Conservation (phyloP, 225 moss, liverwort and hornwort genomes). For the Climacium dendroides region DNA sequence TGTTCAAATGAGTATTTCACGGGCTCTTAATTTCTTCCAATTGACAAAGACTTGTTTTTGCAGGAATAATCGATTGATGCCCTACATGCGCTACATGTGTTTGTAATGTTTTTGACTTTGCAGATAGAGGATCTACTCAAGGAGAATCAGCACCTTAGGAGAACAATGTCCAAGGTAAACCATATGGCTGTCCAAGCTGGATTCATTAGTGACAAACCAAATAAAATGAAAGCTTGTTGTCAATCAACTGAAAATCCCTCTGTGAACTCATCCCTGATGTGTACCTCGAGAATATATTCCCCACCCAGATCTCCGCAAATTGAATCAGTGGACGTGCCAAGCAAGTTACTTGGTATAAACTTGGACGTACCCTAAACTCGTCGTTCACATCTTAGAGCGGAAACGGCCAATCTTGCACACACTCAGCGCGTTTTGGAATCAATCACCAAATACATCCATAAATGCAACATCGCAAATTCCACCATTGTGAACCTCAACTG, state of each 20-base stretch:
- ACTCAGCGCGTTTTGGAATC: too few relatives aligned
- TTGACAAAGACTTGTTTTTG: not conserved
- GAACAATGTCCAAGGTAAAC: conserved; percentile 16
- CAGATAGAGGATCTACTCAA: conserved; percentile 13
- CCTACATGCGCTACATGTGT: not conserved
- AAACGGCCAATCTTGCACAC: too few relatives aligned
- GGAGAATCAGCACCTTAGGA: conserved; percentile 18
- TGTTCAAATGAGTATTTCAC: not conserved
- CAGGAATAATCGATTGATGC: not conserved
- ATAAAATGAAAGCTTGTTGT: not conserved
- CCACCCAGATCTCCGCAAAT: not conserved
- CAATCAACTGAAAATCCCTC: not conserved
- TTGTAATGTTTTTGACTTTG: not conserved
- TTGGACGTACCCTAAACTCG: too few relatives aligned
- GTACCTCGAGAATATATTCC: not conserved
- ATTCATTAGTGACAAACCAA: not conserved
- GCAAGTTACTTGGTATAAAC: not conserved
- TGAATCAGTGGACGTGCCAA: not conserved
- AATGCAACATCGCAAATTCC: too few relatives aligned
- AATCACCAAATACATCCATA: too few relatives aligned
- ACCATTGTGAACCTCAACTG: too few relatives aligned
- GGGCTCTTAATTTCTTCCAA: too few relatives aligned
- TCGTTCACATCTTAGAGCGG: too few relatives aligned
- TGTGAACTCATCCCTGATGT: not conserved
- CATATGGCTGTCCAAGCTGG: not conserved